Percentiles rank a stretch among this genome's conserved stretches.
Evolutionary conservation across 2,329 filamentous ascomycete genomes (phyloP).

Genomic region (Cladophialophora immunda): DNA sequence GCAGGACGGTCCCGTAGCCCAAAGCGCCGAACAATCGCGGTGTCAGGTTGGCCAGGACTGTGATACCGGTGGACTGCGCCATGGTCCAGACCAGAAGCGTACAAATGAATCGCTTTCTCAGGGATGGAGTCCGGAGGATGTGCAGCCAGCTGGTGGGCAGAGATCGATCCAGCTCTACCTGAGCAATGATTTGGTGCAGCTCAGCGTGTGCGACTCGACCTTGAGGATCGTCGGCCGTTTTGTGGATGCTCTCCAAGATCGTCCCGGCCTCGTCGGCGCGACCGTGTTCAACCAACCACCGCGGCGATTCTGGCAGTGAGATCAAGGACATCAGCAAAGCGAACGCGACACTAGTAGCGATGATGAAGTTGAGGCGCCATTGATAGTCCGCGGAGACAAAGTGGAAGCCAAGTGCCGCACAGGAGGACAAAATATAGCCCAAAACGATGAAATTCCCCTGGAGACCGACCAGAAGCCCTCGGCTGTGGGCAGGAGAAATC

Average conservation of each 20-base stretch:
- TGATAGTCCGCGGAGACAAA: slow-evolving; percentile 39
- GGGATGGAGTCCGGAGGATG: slow-evolving; percentile 40
- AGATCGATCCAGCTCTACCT: slow-evolving; percentile 40
- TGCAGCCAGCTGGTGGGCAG: slow-evolving; percentile 8
- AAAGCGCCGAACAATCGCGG: slow-evolving; percentile 28
- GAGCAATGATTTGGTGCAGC: slow-evolving; percentile 43
- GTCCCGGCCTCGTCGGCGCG: slow-evolving; percentile 37
- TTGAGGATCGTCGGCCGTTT: slow-evolving; percentile 38
- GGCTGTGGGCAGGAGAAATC: slow-evolving; percentile 56
- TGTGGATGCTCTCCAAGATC: slow-evolving; percentile 41
- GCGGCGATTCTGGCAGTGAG: slow-evolving; percentile 42
- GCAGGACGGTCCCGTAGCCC: slow-evolving; percentile 27
- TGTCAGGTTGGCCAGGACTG: slow-evolving; percentile 45
- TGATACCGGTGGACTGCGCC: slow-evolving; percentile 46
- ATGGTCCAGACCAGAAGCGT: slow-evolving; percentile 45
- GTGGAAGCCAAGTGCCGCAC: slow-evolving; percentile 40
- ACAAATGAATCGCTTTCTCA: slow-evolving; percentile 43
- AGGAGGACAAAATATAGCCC: slow-evolving; percentile 42
- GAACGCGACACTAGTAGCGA: slow-evolving; percentile 11
- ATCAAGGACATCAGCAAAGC: slow-evolving; percentile 14
- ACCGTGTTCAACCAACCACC: slow-evolving; percentile 41
- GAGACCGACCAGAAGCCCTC: slow-evolving; percentile 33
- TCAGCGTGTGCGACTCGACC: slow-evolving; percentile 42
- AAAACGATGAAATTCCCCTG: slow-evolving; percentile 42
- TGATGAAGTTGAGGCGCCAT: slow-evolving; percentile 38